Base-by-base conservation (phyloP, 176 grass and related monocot genomes). In the Oryza brachyantha region DNA sequence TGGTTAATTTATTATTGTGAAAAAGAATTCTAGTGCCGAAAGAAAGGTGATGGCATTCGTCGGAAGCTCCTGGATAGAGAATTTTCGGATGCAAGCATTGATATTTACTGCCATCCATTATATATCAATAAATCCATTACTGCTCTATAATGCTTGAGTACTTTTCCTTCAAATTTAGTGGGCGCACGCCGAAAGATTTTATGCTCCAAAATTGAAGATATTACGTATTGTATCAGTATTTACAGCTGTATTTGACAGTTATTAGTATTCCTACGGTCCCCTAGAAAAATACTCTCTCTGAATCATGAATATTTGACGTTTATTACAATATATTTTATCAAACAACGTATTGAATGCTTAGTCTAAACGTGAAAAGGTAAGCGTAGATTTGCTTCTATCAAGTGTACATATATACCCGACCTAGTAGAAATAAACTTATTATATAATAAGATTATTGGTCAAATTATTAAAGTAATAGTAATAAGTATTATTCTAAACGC, bases 41-140 rank as follows among this genome's bases (percentile, higher is more conserved):
- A 69, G 37, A 77, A 81, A 64, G 35, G 74, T 54, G 39, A 62
- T 31, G 32, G 81, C 19, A 84, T 63, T 62, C 14, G 14, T 55
- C 74, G 41, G 81, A 88, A 75, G 81, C 41, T 84, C 69, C 86
- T 63, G 35, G 80, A 69, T 29, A 5, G 13, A 79, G 69, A 84
- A 84, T 63, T 79, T 74, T 22, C 25, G 28, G 59, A 62, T 62
- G 37, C 24, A 29, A 12, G 22, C 17, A 34, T n/a, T 68, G 61
- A 52, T 79, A 32, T 61, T 32, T 61, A 42, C 85, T 54, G 41
- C 54, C 19, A 24, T 73, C 17, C 27, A 42, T 73, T 26, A 60
- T 68, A 32, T 72, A 78, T 25, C 29, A 62, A 57, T 64, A 70
- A 48, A 40, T 52, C 57, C 27, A 68, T 10, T 38, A 45, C 58